Percentiles rank a stretch among this genome's conserved stretches.
Evolutionary conservation across 2,329 filamentous ascomycete genomes (phyloP).

Genomic region (Ceratocystis eucalypticola): DNA sequence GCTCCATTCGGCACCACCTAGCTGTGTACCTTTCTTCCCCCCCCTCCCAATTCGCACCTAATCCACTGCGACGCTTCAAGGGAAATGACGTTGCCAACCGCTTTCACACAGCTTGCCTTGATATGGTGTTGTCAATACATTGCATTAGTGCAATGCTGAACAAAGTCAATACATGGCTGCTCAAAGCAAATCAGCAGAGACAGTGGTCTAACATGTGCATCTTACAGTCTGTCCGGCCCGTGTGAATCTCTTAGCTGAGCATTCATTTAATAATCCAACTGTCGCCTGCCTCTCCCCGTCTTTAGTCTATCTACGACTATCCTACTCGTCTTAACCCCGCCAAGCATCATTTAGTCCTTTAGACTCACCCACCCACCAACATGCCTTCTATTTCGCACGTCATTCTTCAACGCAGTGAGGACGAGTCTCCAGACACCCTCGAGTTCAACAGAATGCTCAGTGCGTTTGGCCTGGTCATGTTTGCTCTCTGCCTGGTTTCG

Average conservation of each 20-base stretch:
- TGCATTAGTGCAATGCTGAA: constrained; percentile 9
- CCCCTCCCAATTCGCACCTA: not conserved
- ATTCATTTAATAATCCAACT: constrained; percentile 16
- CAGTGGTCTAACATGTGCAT: constrained; percentile 9
- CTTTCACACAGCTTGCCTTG: not conserved
- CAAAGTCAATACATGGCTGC: not conserved
- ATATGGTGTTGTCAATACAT: constrained; percentile 11
- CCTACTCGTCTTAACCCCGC: not conserved
- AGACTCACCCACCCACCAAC: not conserved
- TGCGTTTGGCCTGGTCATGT: constrained; percentile 63
- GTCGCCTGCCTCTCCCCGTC: not conserved
- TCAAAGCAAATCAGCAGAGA: not conserved
- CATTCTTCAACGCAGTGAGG: constrained; percentile 22
- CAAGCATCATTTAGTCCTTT: not conserved
- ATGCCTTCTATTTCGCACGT: constrained; percentile 19
- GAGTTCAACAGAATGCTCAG: constrained; percentile 60
- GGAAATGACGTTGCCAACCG: not conserved
- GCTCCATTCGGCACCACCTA: not conserved
- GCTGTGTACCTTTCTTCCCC: too few species aligned
- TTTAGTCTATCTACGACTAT: not conserved
- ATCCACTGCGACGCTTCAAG: not conserved
- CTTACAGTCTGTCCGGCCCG: not conserved
- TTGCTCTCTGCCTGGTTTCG: constrained; percentile 54
- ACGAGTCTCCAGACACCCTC: constrained; percentile 44
- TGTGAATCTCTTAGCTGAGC: constrained; percentile 19